phyloP scores from a whole-genome alignment of 768 basidiomycete genomes.

The Leucocoprinus birnbaumii region DNA sequence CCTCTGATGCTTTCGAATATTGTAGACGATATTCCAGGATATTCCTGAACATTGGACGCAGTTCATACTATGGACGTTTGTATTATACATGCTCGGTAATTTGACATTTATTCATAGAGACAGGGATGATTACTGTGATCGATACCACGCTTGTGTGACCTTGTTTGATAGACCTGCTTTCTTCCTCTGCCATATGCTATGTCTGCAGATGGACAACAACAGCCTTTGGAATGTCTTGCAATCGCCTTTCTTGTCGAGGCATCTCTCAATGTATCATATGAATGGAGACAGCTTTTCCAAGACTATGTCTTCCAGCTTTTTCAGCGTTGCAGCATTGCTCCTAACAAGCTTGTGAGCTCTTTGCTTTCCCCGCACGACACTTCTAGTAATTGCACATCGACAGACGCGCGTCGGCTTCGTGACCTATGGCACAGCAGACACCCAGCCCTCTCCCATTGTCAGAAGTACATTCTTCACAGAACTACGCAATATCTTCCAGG shows the following conservation, averaged over 20 bases:
- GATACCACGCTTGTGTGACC: slow-evolving; percentile 2
- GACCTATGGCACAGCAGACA: slow-evolving; percentile 61
- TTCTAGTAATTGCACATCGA: background rate
- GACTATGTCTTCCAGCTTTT: slow-evolving; percentile 52
- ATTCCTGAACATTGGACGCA: background rate
- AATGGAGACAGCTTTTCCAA: slow-evolving; percentile 46
- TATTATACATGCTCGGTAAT: background rate
- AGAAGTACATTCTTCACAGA: slow-evolving; percentile 56
- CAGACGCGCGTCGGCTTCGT: slow-evolving; percentile 39
- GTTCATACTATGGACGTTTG: background rate
- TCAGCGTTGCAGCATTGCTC: slow-evolving; percentile 44
- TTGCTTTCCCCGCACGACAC: background rate
- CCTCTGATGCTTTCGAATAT: background rate
- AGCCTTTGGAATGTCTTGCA: slow-evolving; percentile 31
- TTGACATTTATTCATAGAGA: too few species aligned
- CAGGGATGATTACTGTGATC: background rate
- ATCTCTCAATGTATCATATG: slow-evolving; percentile 47
- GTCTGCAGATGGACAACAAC: slow-evolving; percentile 16
- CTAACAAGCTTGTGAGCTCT: slow-evolving; percentile 28
- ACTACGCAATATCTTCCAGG: slow-evolving; percentile 33
- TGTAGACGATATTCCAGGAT: background rate
- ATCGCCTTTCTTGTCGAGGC: slow-evolving; percentile 62
- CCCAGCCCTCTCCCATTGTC: slow-evolving; percentile 51
- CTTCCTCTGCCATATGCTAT: slow-evolving; percentile 19
- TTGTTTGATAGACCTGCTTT: background rate